These are phyloP conservation scores for Naganishia onofrii DNA, from an alignment of 768 basidiomycete species.

Conservation along the genomic window DNA sequence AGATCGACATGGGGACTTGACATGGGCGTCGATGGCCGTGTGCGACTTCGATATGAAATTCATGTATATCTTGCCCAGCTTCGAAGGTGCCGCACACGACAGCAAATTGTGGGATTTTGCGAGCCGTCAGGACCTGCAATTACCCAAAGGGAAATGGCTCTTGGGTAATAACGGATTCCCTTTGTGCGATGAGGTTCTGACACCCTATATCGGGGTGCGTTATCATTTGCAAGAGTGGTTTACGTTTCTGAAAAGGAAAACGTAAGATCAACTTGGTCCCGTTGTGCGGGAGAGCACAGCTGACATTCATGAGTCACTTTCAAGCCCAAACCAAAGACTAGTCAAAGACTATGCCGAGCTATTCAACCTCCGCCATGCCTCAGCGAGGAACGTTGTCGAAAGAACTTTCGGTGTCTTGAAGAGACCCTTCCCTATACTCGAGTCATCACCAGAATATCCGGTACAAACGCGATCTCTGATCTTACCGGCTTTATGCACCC, in stretches of 20 bases:
- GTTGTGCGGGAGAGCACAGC: no score
- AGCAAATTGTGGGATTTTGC: background rate
- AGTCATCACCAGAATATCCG: background rate
- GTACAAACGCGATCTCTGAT: background rate
- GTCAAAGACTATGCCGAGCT: conserved; percentile 37
- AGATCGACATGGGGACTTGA: background rate
- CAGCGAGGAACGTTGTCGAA: conserved; percentile 42
- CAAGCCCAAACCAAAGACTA: background rate
- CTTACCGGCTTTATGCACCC: conserved; percentile 10
- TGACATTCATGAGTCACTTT: no score
- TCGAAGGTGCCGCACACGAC: background rate
- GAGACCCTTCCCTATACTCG: conserved; percentile 14
- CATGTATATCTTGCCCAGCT: background rate
- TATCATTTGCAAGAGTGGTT: conserved; percentile 53
- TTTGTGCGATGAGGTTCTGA: conserved; percentile 40
- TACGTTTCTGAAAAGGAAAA: background rate
- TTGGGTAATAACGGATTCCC: conserved; percentile 52
- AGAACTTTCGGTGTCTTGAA: conserved; percentile 42
- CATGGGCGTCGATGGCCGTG: background rate
- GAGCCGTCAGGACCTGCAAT: background rate
- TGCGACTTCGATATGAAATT: background rate
- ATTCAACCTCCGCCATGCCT: conserved; percentile 44
- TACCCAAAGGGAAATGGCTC: conserved; percentile 37
- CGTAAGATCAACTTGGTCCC: background rate
- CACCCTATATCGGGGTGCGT: conserved; percentile 47